These are phyloP conservation scores for Quercus gilva DNA, from an alignment of 306 rosid genomes.

Conservation along the genomic window DNA sequence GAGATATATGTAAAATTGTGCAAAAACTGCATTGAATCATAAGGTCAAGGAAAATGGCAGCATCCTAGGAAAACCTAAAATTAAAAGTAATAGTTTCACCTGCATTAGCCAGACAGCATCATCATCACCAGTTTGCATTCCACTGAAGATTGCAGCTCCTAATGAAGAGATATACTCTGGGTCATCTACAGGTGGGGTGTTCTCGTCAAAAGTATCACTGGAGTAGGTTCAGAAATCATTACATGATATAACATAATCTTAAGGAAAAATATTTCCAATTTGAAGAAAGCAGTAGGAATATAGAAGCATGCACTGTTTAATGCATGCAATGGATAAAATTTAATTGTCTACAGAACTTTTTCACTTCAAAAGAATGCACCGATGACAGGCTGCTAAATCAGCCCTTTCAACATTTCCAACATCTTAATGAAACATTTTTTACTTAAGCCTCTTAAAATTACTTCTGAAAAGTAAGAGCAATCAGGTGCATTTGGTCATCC, in stretches of 20 bases:
- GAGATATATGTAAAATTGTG: background rate
- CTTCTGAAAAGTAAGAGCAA: background rate
- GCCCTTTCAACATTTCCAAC: background rate
- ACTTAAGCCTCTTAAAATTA: background rate
- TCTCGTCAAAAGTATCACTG: slow-evolving; percentile 96
- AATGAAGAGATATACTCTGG: slow-evolving; percentile 81
- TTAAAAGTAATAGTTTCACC: slow-evolving; percentile 33
- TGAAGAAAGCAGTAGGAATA: background rate
- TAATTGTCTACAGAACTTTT: background rate
- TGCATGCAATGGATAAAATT: background rate
- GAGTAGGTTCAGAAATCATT: slow-evolving; percentile 27
- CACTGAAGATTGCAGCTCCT: slow-evolving; percentile 74
- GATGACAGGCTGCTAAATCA: background rate
- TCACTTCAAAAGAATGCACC: background rate
- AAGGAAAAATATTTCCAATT: slow-evolving; percentile 4
- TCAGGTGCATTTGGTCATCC: background rate
- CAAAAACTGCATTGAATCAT: background rate
- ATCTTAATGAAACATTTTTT: background rate
- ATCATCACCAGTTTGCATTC: slow-evolving; percentile 79
- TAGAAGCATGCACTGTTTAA: background rate
- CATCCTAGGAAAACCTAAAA: background rate
- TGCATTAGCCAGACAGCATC: slow-evolving; percentile 95
- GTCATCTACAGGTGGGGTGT: slow-evolving; percentile 87
- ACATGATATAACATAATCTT: slow-evolving; percentile 3
- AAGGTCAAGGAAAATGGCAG: background rate